Conservation (phyloP, 441 rosid genomes). For the Adansonia rubrostipa region DNA sequence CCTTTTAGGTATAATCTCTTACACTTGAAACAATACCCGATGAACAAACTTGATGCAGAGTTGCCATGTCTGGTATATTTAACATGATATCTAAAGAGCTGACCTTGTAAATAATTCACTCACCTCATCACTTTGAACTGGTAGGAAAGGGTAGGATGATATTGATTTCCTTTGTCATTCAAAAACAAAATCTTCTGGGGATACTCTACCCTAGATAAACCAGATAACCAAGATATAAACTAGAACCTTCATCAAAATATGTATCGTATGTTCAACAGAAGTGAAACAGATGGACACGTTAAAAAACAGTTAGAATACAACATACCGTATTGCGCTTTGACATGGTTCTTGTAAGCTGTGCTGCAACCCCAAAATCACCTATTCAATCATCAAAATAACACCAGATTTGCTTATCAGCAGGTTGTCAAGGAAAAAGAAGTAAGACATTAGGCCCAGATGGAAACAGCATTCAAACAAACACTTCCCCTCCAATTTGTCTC, state of each 20-base stretch:
- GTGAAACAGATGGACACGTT: background rate
- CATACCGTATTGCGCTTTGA: constrained; percentile 95
- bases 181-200: background rate
- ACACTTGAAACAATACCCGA: background rate
- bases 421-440: too few relatives aligned
- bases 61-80: background rate
- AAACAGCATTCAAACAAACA: too few relatives aligned
- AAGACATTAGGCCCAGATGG: too few relatives aligned
- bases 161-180: background rate
- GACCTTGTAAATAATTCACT: background rate
- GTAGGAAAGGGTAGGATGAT: background rate
- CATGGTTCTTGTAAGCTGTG: constrained; percentile 98
- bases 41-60: background rate
- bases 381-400: constrained; percentile 37
- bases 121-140: background rate
- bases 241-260: background rate
- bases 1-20: background rate
- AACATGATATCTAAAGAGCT: background rate
- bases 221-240: background rate
- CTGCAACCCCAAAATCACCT: constrained; percentile 99
- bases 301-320: constrained; percentile 9
- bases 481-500: constrained; percentile 4
- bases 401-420: too few relatives aligned
- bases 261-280: constrained; percentile 16
- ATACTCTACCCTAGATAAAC: constrained; percentile 7